Conservation (phyloP, 129 eudicot species). For the Calendula officinalis region DNA sequence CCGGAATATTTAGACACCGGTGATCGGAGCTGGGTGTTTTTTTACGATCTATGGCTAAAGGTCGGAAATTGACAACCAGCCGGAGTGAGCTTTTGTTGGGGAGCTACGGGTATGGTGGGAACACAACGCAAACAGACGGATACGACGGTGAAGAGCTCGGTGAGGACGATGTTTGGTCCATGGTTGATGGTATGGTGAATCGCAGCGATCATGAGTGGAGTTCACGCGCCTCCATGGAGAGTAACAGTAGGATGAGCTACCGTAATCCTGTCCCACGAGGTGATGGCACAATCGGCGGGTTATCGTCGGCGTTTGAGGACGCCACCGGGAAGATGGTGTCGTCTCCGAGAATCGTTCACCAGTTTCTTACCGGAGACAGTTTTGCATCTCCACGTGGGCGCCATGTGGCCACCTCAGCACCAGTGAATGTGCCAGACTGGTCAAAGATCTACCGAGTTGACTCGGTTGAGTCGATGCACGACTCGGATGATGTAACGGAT, state of each 20-base stretch:
- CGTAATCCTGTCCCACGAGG: constrained; percentile 11
- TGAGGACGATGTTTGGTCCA: constrained; percentile 73
- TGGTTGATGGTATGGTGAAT: constrained; percentile 45
- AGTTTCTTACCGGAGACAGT: constrained; percentile 39
- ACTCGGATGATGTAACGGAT: constrained; percentile 49
- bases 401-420: constrained; percentile 74
- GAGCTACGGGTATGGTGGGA: constrained; percentile 28
- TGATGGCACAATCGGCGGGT: constrained; percentile 44
- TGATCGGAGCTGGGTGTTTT: constrained; percentile 14
- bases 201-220: constrained; percentile 33
- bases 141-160: constrained; percentile 41
- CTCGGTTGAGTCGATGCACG: constrained; percentile 66
- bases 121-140: constrained; percentile 8
- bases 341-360: constrained; percentile 57
- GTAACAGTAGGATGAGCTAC: constrained; percentile 23
- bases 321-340: constrained; percentile 27
- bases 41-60: constrained; percentile 48
- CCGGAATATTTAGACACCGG: constrained; percentile 24
- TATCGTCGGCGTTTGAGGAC: constrained; percentile 62
- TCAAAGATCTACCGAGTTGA: constrained; percentile 67
- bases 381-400: constrained; percentile 45
- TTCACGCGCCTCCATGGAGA: constrained; percentile 40
- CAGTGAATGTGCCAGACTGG: constrained; percentile 86
- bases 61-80: constrained; percentile 52
- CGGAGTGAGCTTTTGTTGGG: constrained; percentile 65